phyloP scores from a whole-genome alignment of 495 filamentous ascomycete genomes.

The Bacidia gigantensis region DNA sequence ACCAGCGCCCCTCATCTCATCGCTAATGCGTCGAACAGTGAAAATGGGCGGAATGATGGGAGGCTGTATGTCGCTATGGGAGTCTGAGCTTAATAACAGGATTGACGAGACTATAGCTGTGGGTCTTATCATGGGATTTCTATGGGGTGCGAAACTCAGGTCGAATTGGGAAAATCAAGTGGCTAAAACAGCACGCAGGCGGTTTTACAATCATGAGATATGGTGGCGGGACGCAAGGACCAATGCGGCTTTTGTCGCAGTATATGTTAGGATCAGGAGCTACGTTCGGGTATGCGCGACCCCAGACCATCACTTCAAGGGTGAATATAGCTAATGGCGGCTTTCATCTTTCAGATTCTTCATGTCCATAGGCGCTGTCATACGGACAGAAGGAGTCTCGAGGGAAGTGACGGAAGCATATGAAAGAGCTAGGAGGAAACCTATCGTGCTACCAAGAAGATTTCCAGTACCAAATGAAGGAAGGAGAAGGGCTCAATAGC shows the following conservation, averaged over 20 bases:
- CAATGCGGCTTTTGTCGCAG: conserved; percentile 84
- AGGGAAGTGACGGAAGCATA: conserved; percentile 49
- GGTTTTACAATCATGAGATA: conserved; percentile 88
- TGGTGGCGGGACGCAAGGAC: conserved; percentile 82
- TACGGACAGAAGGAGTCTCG: conserved; percentile 66
- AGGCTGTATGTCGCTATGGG: conserved; percentile 52
- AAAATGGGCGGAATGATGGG: conserved; percentile 99
- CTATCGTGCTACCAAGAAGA: conserved; percentile 45
- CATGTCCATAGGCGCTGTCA: conserved; percentile 96
- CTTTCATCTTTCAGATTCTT: conserved; percentile 55
- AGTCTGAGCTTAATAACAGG: background rate
- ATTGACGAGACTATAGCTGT: conserved; percentile 46
- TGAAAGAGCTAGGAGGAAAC: conserved; percentile 41
- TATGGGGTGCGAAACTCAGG: conserved; percentile 54
- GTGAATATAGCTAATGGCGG: background rate
- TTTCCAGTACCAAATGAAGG: background rate
- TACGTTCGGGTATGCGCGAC: conserved; percentile 70
- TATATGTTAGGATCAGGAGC: conserved; percentile 96
- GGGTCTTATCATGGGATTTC: conserved; percentile 91
- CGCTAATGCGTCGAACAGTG: conserved; percentile 41
- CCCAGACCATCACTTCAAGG: background rate
- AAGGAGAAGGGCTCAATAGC: background rate
- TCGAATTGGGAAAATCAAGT: background rate
- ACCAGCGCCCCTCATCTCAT: background rate
- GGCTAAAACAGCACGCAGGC: conserved; percentile 35